Evolutionary conservation across 192 early-diverging fungal species (phyloP).

Genomic region (Dissophora ornata): DNA sequence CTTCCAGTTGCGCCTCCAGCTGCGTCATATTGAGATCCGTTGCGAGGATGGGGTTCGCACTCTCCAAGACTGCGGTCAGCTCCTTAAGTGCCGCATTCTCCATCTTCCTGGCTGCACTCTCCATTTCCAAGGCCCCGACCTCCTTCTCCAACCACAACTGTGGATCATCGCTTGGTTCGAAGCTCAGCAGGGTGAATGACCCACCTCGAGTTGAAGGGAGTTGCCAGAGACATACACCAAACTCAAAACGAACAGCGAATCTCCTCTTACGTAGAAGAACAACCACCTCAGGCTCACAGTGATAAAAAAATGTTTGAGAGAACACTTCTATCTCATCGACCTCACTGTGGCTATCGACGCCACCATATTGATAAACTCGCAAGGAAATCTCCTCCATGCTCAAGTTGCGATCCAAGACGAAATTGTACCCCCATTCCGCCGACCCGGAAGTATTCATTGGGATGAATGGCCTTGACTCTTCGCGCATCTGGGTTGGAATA

Average conservation of each 20-base stretch:
- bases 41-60: no score
- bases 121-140: neutral
- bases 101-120: neutral
- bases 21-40: neutral
- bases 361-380: conserved; percentile 3
- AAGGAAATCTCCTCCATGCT: neutral
- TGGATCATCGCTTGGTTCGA: conserved; percentile 2
- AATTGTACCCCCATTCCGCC: conserved; percentile 1
- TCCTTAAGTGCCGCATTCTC: no score
- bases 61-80: no score
- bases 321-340: neutral
- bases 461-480: no score
- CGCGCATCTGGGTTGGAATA: neutral
- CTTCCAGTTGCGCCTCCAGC: neutral
- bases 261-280: neutral
- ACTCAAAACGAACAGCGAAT: conserved; percentile 7
- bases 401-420: conserved; percentile 7
- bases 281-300: conserved; percentile 3
- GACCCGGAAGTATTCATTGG: no score
- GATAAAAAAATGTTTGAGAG: neutral
- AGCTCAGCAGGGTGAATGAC: conserved; percentile 8
- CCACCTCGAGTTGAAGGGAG: neutral
- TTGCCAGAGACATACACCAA: conserved; percentile 7
- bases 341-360: neutral
- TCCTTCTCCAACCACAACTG: neutral